Base-by-base conservation (phyloP, 2,329 filamentous ascomycete genomes). In the Botrytis byssoidea region DNA sequence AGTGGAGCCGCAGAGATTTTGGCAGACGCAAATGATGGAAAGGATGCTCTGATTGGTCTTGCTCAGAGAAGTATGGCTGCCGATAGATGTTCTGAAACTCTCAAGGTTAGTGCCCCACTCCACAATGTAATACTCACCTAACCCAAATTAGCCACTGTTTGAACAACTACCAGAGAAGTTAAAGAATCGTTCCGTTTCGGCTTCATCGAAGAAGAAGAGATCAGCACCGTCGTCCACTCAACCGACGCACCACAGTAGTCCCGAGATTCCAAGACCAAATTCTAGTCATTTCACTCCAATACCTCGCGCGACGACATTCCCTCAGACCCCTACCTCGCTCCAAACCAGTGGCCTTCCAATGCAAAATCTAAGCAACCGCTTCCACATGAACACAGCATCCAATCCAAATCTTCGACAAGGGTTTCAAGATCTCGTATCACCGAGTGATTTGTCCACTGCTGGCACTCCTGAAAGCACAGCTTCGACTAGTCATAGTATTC, bases 21-120 rank as follows among this genome's bases (percentile, higher is more conserved):
- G 74, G 91, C 91, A 71, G 95, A 98, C 83, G 95, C 95, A 0
- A 87, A 90, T 75, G 92, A 94, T 76, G 96, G 95, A 29, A 93
- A 93, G 79, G 91, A 95, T 76, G 93, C 95, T 75, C 88, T 98
- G 74, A 89, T 90, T 69, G 90, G 90, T 25, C 86, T 98, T 74
- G 92, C 94, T 4, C 90, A 92, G 78, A 91, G 92, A 79, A 98
- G 94, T 80, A 88, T 97, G 86, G 94, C 95, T 51, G 96, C 96
- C 4, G 94, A 98, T 81, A 88, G 93, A 75, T 96, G 97, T 79
- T 93, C 93, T 1, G 87, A 86, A 64, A 92, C 93, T 59, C 86
- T 99, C 42, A 88, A 90, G 80, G 93, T 95, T 86, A 82, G 89
- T 83, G 7, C 60, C 46, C 25, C 37, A 61, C 44, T 37, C 46